phyloP scores from a whole-genome alignment of 2,329 filamentous ascomycete genomes.

The Aspergillus sp. region DNA sequence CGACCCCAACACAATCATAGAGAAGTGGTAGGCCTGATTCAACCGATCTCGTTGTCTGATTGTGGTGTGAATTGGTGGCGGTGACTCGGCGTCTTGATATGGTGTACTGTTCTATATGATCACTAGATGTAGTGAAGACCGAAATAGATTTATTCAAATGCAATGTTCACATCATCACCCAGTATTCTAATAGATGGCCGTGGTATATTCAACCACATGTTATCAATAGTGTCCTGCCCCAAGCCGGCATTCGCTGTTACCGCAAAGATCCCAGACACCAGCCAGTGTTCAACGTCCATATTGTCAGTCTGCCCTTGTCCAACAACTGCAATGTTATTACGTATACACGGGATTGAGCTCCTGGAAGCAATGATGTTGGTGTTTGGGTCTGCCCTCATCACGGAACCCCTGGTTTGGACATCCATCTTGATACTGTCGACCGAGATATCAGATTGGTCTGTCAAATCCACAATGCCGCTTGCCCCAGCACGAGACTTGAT shows the following conservation, averaged over 20 bases:
- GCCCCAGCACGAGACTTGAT: neutral
- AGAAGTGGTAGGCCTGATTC: too few species aligned
- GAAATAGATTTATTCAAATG: neutral
- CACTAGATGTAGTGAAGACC: too few species aligned
- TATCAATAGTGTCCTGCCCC: neutral
- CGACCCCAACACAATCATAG: neutral
- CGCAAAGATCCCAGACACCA: slow-evolving; percentile 10
- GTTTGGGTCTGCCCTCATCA: slow-evolving; percentile 10
- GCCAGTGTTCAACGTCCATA: neutral
- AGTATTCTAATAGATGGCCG: neutral
- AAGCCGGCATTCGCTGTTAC: slow-evolving; percentile 3
- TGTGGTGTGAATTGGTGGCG: neutral
- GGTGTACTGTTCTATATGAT: too few species aligned
- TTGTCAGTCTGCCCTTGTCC: neutral
- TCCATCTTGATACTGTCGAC: neutral
- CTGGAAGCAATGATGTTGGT: slow-evolving; percentile 8
- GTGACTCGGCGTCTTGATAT: too few species aligned
- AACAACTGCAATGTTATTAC: neutral
- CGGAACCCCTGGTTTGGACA: neutral
- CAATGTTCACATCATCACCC: neutral
- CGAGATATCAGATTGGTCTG: neutral
- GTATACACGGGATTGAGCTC: slow-evolving; percentile 6
- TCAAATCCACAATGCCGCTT: neutral
- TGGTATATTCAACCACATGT: slow-evolving; percentile 8
- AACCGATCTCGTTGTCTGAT: too few species aligned